Conservation (phyloP, 192 early-diverging fungal genomes). For the Umbelopsis ramanniana region DNA sequence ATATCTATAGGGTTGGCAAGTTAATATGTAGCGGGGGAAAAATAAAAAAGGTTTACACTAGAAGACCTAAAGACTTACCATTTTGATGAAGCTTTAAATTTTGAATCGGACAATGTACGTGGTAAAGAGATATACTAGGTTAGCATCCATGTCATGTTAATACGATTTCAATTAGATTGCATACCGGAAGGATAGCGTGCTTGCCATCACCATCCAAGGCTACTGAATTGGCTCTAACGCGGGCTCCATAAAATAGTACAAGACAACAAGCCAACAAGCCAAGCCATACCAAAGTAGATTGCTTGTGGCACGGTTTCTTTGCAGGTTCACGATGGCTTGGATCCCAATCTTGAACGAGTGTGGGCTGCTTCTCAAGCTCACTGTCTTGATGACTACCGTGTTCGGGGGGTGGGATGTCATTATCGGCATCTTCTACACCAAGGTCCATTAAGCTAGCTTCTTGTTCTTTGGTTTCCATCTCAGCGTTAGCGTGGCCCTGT, state of each 20-base stretch:
- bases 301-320: not conserved
- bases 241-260: not conserved
- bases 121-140: not conserved
- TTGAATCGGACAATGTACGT: not conserved
- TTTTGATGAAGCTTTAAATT: conserved; percentile 12
- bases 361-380: not conserved
- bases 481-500: not conserved
- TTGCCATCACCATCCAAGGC: not conserved
- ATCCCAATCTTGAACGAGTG: not conserved
- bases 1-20: not conserved
- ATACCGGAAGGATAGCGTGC: conserved; percentile 1
- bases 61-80: conserved; percentile 1
- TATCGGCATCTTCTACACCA: not conserved
- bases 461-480: not conserved
- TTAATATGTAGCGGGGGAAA: too few species aligned
- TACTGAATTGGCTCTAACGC: not conserved
- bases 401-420: not conserved
- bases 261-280: not conserved
- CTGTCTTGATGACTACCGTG: not conserved
- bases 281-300: not conserved
- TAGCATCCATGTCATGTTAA: not conserved
- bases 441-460: conserved; percentile 2
- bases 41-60: too few species aligned
- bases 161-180: not conserved
- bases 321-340: not conserved